Evolutionary conservation across 345 rosid genomes (phyloP).

Genomic region (Salix purpurea): DNA sequence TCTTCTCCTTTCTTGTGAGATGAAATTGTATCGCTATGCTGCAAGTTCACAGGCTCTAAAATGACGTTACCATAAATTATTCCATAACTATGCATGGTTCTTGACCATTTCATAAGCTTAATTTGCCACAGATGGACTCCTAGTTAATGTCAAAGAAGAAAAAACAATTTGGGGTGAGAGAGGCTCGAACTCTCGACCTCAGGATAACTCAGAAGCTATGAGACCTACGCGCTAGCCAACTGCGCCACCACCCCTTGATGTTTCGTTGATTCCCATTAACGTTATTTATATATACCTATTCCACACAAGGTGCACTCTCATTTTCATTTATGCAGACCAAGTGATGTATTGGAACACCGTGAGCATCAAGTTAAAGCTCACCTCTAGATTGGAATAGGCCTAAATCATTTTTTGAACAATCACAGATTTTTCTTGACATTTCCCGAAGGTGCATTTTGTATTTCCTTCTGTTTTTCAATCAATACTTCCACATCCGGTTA

Average conservation of each 20-base stretch:
- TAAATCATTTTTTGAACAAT: not conserved
- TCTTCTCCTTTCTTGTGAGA: not conserved
- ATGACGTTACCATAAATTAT: too few species aligned
- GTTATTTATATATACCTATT: accelerated
- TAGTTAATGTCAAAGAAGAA: accelerated
- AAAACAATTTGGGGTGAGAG: constrained; percentile 23
- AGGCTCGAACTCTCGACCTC: constrained; percentile 53
- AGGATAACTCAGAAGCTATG: constrained; percentile 38
- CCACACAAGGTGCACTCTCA: too few species aligned
- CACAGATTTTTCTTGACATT: not conserved
- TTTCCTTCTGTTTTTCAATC: not conserved
- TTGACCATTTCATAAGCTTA: too few species aligned
- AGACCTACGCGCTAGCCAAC: constrained; percentile 55
- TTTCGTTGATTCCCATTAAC: too few species aligned
- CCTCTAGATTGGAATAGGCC: too few species aligned
- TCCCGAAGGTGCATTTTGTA: not conserved
- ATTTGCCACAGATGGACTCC: too few species aligned
- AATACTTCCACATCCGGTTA: not conserved
- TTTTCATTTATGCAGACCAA: too few species aligned
- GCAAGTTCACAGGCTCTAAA: not conserved
- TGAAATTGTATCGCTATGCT: not conserved
- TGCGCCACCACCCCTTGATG: constrained; percentile 42
- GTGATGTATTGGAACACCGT: too few species aligned
- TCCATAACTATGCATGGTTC: not conserved
- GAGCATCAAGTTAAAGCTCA: too few species aligned